Evolutionary conservation across 192 early-diverging fungal species (phyloP), one percentile per base, ranked within the genome.

Genomic region (Spinellus fusiger): DNA sequence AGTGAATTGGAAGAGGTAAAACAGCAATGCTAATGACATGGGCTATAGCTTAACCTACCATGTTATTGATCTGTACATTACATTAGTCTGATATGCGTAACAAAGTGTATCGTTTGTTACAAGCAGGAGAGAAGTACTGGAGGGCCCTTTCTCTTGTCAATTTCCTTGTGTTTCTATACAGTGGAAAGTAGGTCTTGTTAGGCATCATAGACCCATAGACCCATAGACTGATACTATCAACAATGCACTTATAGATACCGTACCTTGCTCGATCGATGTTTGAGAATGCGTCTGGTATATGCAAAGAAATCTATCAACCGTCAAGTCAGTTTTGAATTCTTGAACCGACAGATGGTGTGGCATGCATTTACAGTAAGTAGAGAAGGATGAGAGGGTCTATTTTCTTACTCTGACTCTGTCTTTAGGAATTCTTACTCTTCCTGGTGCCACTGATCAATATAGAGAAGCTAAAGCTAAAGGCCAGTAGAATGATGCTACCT

Each of bases 271-370:
- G 93, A 94, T 66, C 84, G 93, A 0, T 23, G 91, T 20, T 73
- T 97, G 46, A 79, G 85, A 0, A 84, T 95, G 87, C 81, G 91
- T 31, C 75, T 97, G 18, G 92, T 95, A 5, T 90, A 89, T 65
- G 81, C 81, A 18, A 81, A 86, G 20, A 82, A 87, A 23, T 88
- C 89, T 49, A 73, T 88, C 54, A 70, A 83, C 32, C 80, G 91
- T 44, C 82, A 85, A 59, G 87, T 95, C 29, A 92, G 86, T 67
- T 93, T 91, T 65, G 94, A 97, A 66, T 95, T 91, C 64, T 79
- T 97, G 66, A 97, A 95, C 67, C 82, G 93, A 15, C 91, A 97
- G 75, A 79, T 95, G 61, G 92, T 94, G 27, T 97, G 91, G 92
- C 87, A 93, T 25, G 89, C 90, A 48, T 93, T 94, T 59, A 92